phyloP scores from a whole-genome alignment of 2,329 filamentous ascomycete genomes.

The Trichoderma breve region DNA sequence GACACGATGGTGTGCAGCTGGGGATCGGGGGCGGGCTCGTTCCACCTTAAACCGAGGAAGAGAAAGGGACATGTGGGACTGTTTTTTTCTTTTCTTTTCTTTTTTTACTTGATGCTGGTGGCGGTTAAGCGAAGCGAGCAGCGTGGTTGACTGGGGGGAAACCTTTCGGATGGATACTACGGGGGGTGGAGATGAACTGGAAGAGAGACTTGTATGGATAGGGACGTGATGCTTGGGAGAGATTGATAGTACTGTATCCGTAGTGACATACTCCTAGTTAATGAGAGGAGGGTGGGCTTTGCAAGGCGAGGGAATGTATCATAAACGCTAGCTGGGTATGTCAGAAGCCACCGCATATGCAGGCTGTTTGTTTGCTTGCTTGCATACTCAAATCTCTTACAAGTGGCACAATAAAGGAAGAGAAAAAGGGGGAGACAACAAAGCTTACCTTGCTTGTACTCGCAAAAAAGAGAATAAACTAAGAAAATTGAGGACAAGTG shows the following conservation, averaged over 20 bases:
- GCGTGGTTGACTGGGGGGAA: not conserved
- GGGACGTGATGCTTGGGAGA: not conserved
- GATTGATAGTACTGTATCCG: not conserved
- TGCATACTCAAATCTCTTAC: not conserved
- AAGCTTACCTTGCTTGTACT: not conserved
- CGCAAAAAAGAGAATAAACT: not conserved
- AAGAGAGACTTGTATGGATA: not conserved
- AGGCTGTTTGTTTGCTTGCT: not conserved
- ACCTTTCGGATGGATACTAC: not conserved
- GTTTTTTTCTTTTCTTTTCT: not conserved
- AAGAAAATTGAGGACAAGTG: not conserved
- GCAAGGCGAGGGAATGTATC: not conserved
- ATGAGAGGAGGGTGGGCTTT: not conserved
- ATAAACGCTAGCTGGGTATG: not conserved
- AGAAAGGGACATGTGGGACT: not conserved
- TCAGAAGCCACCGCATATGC: not conserved
- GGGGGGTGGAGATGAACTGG: not conserved
- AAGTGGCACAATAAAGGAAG: too few relatives aligned
- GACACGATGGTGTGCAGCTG: constrained; percentile 1
- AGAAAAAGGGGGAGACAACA: not conserved
- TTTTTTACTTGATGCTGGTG: not conserved
- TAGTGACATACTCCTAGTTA: not conserved
- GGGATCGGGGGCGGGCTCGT: not conserved
- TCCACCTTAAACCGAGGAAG: not conserved
- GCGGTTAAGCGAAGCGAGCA: not conserved